Evolutionary conservation across 768 basidiomycete species (phyloP), one percentile per base, ranked within the genome.

Genomic region (Hericium erinaceus): DNA sequence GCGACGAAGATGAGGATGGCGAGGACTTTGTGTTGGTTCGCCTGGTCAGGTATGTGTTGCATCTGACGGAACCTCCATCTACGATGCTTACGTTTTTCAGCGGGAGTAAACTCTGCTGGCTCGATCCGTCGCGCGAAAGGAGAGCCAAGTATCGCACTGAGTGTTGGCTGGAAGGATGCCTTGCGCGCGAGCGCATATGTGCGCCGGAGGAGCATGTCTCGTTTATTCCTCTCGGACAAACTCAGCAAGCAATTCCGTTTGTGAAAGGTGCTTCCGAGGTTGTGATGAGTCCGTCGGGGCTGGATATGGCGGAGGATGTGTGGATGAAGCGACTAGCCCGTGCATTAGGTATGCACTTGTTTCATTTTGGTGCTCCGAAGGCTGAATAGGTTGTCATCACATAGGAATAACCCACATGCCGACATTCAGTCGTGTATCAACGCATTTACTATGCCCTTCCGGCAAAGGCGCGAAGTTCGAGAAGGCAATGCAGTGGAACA

Each of bases 131-230:
- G 5, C 44, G 2, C 44, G 44, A n/a, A n/a, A 46, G 44, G 18
- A 44, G 18, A 15, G 16, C 62, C 3, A 85, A 82, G 62, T 91
- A 84, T 64, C 81, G 93, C 48, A 95, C 94, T 0, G 94, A 97
- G 69, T 95, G 91, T 67, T 98, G 94, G 94, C 75, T 98, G 1
- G 94, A 98, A 68, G 80, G 80, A 48, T 95, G 90, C 64, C 78
- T 92, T 13, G 85, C 81, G 55, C 83, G 85, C 57, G 86, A 89
- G 48, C 77, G 80, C n/a, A 71, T 95, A 53, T 85, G 87, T 65
- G 68, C 72, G 16, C 74, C 81, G 0, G 80, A 83, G 1, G 87
- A 87, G 46, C 84, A 92, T 60, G 67, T 89, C 12, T 80, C 83
- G 0, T 92, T 90, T 64, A 70, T 70, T 3, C 93, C 93, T 1